Base-by-base conservation (phyloP, 2,329 filamentous ascomycete genomes). In the Botrytis aclada region DNA sequence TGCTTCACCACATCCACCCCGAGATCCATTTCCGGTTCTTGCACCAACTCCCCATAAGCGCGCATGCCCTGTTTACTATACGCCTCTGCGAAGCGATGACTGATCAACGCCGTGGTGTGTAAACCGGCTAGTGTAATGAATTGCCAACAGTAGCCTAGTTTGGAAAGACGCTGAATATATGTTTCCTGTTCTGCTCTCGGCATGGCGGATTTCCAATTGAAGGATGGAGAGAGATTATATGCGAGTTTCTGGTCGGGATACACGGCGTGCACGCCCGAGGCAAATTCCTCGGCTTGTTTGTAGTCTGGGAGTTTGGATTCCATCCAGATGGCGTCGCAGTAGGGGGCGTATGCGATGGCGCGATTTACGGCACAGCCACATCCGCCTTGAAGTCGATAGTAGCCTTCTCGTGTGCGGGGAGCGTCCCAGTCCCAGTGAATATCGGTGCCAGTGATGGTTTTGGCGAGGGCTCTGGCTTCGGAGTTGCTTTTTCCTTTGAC, bases 141-240 rank as follows among this genome's bases (percentile, higher is more conserved):
- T 84, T 99, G 96, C 96, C 96, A 99, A 89, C 94, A 97, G 89
- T 99, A 99, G 76, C 96, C 96, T 66, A 99, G 89, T 75, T 85
- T 81, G 74, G 91, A 94, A 58, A 99, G 92, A 60, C 96, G 93
- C 76, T 90, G 86, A 85, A 99, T 99, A 86, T 98, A 99, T 32
- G 96, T 99, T 85, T 97, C 94, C 85, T 99, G 96, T 82, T 98
- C 95, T 70, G 88, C 87, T 77, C 92, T 90, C 62, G 93, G 88
- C 95, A 98, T 98, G 79, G 95, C 96, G 73, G 94, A 88, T 87
- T 98, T 98, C 96, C 96, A 99, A 89, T 99, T 99, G 92, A 99
- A 99, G 5, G 94, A 97, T 43, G 96, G 96, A 0, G 94, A 98
- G 76, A 99, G 91, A 87, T 99, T 99, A 87, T 99, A 99, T 8